These are phyloP conservation scores for Hamiltosporidium tvaerminnensis DNA, from an alignment of 371 early-diverging fungal species.

Conservation along the genomic window DNA sequence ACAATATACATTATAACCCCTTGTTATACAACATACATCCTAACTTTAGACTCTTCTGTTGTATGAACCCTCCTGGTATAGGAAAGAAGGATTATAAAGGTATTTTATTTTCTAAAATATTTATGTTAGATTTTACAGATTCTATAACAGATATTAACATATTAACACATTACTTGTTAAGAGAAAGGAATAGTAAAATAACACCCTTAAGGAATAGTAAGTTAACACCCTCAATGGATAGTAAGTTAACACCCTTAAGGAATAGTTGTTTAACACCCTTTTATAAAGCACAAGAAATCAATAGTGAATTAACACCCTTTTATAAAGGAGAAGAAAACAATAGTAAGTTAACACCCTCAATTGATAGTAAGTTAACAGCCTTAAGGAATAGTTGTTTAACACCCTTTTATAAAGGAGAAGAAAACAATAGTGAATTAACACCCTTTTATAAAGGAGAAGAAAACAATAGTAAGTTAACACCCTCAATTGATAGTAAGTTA, in stretches of 20 bases:
- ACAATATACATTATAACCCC: no score
- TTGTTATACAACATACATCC: conserved; percentile 59
- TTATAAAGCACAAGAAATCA: not conserved
- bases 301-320: conserved; percentile 12
- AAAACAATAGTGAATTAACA: conserved; percentile 9
- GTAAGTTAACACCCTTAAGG: not conserved
- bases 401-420: not conserved
- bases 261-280: not conserved
- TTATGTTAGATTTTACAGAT: not conserved
- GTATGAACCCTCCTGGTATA: conserved; percentile 98
- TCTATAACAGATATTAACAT: not conserved
- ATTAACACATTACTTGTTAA: not conserved
- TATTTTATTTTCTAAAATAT: conserved; percentile 11
- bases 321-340: no score
- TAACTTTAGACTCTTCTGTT: conserved; percentile 84
- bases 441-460: no score
- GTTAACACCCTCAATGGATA: not conserved
- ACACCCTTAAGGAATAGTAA: not conserved
- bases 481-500: not conserved
- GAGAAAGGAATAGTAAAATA: not conserved
- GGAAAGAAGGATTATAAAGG: conserved; percentile 72
- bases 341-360: conserved; percentile 7
- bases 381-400: not conserved
- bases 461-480: conserved; percentile 6
- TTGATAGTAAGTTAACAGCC: not conserved